Percentiles rank a stretch among this genome's conserved stretches.
phyloP scores from a whole-genome alignment of 1,284 basidiomycete species.

The Athelia psychrophila region DNA sequence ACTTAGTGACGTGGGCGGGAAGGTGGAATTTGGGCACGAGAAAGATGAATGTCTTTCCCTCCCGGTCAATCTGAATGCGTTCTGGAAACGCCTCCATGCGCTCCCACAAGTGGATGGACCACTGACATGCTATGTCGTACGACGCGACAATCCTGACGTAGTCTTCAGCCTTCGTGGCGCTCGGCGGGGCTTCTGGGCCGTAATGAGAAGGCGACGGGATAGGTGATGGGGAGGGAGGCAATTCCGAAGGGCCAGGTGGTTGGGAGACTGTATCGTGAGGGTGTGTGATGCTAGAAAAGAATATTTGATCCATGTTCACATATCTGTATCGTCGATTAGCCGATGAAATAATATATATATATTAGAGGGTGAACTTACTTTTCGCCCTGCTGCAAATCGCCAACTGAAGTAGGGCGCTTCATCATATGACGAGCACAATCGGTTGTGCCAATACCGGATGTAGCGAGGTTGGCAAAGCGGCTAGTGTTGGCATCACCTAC shows the following conservation, averaged over 20 bases:
- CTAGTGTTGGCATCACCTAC: constrained; percentile 10
- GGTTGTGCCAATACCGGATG: constrained; percentile 11
- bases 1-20: not conserved
- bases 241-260: no score
- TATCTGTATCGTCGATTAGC: constrained; percentile 9
- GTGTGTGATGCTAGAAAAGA: constrained; percentile 6
- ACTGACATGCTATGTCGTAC: constrained; percentile 19
- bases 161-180: not conserved
- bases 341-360: not conserved
- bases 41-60: not conserved
- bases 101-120: constrained; percentile 8
- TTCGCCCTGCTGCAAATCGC: constrained; percentile 18
- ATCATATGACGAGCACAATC: constrained; percentile 12
- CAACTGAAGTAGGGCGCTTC: constrained; percentile 7
- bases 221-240: no score
- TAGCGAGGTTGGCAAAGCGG: constrained; percentile 1
- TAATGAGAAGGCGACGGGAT: no score
- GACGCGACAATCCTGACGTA: constrained; percentile 6
- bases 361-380: constrained; percentile 6
- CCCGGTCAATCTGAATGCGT: not conserved
- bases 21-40: constrained; percentile 1
- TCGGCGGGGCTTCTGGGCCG: no score
- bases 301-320: constrained; percentile 17
- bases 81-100: constrained; percentile 1
- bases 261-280: not conserved